phyloP scores from a whole-genome alignment of 768 basidiomycete species.

The Hygrocybe coccinea region DNA sequence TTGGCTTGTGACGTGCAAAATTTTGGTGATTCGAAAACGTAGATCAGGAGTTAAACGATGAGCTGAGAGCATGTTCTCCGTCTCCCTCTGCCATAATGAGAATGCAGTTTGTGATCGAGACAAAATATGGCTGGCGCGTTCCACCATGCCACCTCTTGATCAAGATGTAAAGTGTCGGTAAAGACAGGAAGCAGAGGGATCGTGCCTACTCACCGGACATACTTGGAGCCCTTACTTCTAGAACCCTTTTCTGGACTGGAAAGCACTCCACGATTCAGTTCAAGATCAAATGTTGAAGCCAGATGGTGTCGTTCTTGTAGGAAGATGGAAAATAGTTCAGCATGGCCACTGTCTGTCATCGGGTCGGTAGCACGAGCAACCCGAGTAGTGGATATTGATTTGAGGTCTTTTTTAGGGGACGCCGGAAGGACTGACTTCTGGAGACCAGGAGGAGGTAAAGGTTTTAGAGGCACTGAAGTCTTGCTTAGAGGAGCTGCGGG shows the following conservation, averaged over 20 bases:
- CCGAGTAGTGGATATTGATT: conserved; percentile 49
- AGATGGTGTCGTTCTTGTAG: conserved; percentile 44
- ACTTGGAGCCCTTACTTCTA: conserved; percentile 38
- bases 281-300: conserved; percentile 29
- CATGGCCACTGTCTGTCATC: conserved; percentile 44
- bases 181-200: background rate
- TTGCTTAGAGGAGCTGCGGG: conserved; percentile 12
- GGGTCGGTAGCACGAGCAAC: conserved; percentile 51
- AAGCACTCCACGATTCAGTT: conserved; percentile 47
- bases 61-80: conserved; percentile 31
- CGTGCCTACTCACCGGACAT: conserved; percentile 39
- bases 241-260: conserved; percentile 55
- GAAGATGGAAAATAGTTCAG: conserved; percentile 51
- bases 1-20: conserved; percentile 34
- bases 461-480: conserved; percentile 14
- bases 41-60: conserved; percentile 37
- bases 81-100: conserved; percentile 50
- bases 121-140: conserved; percentile 41
- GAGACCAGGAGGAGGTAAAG: conserved; percentile 26
- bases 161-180: background rate
- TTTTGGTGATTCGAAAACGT: conserved; percentile 39
- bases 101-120: conserved; percentile 43
- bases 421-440: conserved; percentile 11
- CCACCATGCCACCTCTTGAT: conserved; percentile 53
- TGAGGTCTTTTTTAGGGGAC: conserved; percentile 34